Percentiles rank a stretch among this genome's conserved stretches.
Evolutionary conservation across 306 rosid genomes (phyloP).

Genomic region (Abrus precatorius): DNA sequence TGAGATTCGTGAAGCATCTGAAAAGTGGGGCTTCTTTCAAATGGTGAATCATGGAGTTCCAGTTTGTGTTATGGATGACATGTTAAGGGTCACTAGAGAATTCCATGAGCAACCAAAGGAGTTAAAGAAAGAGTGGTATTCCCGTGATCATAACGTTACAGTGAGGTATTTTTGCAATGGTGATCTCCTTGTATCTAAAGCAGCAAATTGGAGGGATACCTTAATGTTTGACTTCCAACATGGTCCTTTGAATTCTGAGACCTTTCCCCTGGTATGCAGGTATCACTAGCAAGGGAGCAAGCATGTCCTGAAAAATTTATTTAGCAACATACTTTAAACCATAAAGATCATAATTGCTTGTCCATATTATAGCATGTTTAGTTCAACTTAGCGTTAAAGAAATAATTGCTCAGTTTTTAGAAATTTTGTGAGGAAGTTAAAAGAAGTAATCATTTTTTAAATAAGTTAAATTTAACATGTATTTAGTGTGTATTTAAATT

Average conservation of each 20-base stretch:
- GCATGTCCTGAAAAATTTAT: too few relatives aligned
- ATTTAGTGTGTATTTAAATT: too few relatives aligned
- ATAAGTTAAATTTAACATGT: too few relatives aligned
- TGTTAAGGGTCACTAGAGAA: slow-evolving; percentile 55
- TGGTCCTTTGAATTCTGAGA: slow-evolving; percentile 64
- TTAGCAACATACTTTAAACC: too few relatives aligned
- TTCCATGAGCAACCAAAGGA: slow-evolving; percentile 78
- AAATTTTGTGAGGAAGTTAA: too few relatives aligned
- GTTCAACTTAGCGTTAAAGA: too few relatives aligned
- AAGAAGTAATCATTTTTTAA: too few relatives aligned
- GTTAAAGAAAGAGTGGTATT: slow-evolving; percentile 78
- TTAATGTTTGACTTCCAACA: slow-evolving; percentile 67
- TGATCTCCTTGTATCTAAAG: slow-evolving; percentile 67
- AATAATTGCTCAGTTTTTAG: too few relatives aligned
- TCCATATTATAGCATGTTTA: too few relatives aligned
- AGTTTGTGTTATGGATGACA: slow-evolving; percentile 54
- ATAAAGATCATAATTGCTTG: too few relatives aligned
- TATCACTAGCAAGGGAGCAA: not conserved
- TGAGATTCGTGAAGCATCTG: slow-evolving; percentile 64
- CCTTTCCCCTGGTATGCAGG: slow-evolving; percentile 73
- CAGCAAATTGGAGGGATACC: slow-evolving; percentile 92
- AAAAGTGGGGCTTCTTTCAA: slow-evolving; percentile 84
- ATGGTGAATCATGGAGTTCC: slow-evolving; percentile 82
- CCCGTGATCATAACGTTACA: slow-evolving; percentile 60
- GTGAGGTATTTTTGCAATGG: slow-evolving; percentile 78